A percentile compares a stretch with the other conserved stretches of the same genome.
Evolutionary conservation across 2,329 filamentous ascomycete genomes (phyloP).

Genomic region (Didymella lethalis): DNA sequence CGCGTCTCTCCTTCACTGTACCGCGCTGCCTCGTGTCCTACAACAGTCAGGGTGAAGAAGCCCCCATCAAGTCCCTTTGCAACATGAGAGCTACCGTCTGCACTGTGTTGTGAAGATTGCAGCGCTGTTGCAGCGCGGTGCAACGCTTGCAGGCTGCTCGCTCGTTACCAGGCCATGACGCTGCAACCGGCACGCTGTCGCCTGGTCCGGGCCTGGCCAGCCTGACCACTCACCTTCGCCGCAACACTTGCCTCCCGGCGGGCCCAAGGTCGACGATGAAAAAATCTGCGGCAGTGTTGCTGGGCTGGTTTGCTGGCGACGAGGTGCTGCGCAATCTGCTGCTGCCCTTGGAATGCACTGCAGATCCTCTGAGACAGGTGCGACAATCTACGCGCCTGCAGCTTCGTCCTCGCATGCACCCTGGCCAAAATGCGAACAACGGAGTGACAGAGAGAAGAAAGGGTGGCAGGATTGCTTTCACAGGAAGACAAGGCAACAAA

Average conservation of each 20-base stretch:
- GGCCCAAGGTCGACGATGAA: conserved; percentile 24
- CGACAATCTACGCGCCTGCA: conserved; percentile 27
- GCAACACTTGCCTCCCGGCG: conserved; percentile 32
- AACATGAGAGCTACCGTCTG: conserved; percentile 3
- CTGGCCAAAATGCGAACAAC: conserved; percentile 17
- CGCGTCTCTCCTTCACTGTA: conserved; percentile 25
- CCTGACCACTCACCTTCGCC: conserved; percentile 34
- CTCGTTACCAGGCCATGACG: conserved; percentile 33
- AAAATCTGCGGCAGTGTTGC: conserved; percentile 25
- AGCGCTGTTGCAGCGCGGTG: conserved; percentile 18
- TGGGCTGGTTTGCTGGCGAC: conserved; percentile 10
- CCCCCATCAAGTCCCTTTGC: not conserved
- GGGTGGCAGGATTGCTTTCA: conserved; percentile 19
- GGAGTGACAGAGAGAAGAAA: conserved; percentile 18
- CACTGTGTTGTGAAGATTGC: not conserved
- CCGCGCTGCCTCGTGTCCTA: conserved; percentile 25
- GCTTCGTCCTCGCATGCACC: conserved; percentile 23
- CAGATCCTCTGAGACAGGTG: conserved; percentile 32
- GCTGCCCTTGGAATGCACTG: conserved; percentile 31
- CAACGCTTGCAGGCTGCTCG: conserved; percentile 9
- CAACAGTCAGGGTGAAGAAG: conserved; percentile 10
- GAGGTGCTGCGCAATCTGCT: conserved; percentile 19
- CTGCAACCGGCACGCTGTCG: conserved; percentile 26
- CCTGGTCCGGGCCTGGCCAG: conserved; percentile 25
- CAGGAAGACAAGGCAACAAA: conserved; percentile 22